phyloP scores from a whole-genome alignment of 2,329 filamentous ascomycete species.

The Diaporthe capsici region DNA sequence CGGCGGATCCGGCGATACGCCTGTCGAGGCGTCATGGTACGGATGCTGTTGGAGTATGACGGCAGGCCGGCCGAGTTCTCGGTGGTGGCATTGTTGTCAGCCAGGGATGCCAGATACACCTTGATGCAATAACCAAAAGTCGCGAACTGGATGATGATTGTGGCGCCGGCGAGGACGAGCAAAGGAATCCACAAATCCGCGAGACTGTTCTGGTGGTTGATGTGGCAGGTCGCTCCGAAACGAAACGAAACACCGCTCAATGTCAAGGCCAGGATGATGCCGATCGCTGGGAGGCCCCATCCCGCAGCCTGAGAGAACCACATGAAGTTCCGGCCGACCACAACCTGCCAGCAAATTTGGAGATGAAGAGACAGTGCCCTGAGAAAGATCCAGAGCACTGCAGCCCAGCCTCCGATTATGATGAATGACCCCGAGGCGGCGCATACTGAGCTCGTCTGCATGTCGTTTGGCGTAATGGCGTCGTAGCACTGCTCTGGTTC shows the following conservation, averaged over 20 bases:
- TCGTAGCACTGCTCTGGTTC: conserved; percentile 88
- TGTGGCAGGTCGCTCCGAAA: conserved; percentile 92
- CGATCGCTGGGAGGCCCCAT: conserved; percentile 86
- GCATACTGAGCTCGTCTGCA: conserved; percentile 85
- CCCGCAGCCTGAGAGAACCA: conserved; percentile 84
- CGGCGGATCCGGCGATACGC: conserved; percentile 89
- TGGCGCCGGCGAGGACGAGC: conserved; percentile 81
- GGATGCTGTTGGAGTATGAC: conserved; percentile 81
- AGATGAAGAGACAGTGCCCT: conserved; percentile 93
- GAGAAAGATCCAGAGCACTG: conserved; percentile 91
- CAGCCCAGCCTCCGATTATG: conserved; percentile 86
- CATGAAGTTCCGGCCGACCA: conserved; percentile 91
- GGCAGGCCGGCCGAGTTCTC: conserved; percentile 78
- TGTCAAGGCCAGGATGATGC: conserved; percentile 81
- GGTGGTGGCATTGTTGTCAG: conserved; percentile 79
- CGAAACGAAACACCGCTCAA: conserved; percentile 95
- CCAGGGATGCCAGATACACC: conserved; percentile 89
- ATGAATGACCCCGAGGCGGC: conserved; percentile 90
- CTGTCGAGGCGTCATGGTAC: conserved; percentile 84
- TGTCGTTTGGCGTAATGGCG: conserved; percentile 92
- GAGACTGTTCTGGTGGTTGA: conserved; percentile 89
- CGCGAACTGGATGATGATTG: conserved; percentile 84
- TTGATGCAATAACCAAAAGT: conserved; percentile 96
- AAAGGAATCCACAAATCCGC: conserved; percentile 92
- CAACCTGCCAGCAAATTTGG: conserved; percentile 97